These are phyloP conservation scores for Fragaria ananassa DNA, from an alignment of 306 rosid genomes.

Conservation along the genomic window DNA sequence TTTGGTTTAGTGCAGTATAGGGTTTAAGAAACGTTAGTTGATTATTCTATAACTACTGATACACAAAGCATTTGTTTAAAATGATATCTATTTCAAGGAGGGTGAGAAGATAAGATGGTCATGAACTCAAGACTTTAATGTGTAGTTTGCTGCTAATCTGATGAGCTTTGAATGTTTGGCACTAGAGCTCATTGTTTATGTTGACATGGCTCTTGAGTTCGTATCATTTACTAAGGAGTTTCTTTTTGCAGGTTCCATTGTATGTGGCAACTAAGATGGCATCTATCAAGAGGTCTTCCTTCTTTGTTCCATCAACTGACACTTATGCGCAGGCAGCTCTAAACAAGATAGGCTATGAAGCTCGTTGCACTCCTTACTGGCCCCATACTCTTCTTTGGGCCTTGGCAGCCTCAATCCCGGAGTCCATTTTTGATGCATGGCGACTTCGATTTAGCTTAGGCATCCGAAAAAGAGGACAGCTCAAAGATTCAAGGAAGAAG, in stretches of 20 bases:
- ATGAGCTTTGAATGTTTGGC: background rate
- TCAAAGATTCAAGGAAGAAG: conserved; percentile 62
- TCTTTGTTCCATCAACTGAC: conserved; percentile 83
- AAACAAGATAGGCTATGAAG: conserved; percentile 80
- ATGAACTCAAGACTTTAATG: background rate
- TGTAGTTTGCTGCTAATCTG: background rate
- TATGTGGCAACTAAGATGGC: conserved; percentile 99
- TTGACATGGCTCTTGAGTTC: conserved; percentile 10
- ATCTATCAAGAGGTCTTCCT: conserved; percentile 80
- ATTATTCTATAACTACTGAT: background rate
- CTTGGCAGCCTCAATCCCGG: conserved; percentile 55
- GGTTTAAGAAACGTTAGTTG: background rate
- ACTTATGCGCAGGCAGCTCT: conserved; percentile 74
- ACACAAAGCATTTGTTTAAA: background rate
- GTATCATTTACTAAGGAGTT: conserved; percentile 8
- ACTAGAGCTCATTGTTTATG: background rate
- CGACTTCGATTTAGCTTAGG: conserved; percentile 64
- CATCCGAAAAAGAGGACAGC: conserved; percentile 81
- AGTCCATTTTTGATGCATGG: conserved; percentile 64
- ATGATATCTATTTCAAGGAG: background rate
- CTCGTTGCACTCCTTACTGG: conserved; percentile 98
- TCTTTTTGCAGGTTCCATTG: conserved; percentile 66
- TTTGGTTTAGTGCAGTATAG: background rate
- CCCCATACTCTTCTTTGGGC: conserved; percentile 86
- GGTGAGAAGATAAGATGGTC: background rate